Evolutionary conservation across 1,139 yeast genomes (phyloP), one percentile per base, ranked within the genome.

Genomic region (Petasospora fabianii): DNA sequence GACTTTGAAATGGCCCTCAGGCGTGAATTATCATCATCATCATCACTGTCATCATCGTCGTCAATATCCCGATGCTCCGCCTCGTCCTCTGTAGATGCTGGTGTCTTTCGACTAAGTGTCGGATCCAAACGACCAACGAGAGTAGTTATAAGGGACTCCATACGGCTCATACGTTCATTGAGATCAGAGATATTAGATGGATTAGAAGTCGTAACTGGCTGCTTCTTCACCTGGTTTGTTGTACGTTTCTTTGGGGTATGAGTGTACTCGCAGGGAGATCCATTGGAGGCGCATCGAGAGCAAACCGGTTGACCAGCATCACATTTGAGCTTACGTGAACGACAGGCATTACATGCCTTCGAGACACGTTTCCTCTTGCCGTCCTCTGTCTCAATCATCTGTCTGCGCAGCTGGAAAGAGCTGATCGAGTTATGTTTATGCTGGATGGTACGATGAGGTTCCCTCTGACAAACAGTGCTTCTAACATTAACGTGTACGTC

Each of bases 241-340:
- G 6, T 18, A 24, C 20, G 12, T 30, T 30, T 28, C 36, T 34
- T 34, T 16, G 14, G 18, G 6, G 22, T 22, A 8, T 36, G 35
- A 14, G 41, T 34, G 33, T 44, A 44, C 14, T 31, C 19, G 27
- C 47, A 44, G 20, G 16, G 13, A 17, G 27, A 20, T 2, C 39
- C 41, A 9, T 30, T n/a, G 4, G 34, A 26, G 12, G 30, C 14
- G 26, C 58, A 53, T 4, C 52, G 40, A 7, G 37, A 28, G 16
- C 58, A 53, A 3, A 36, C 21, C 12, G 56, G 58, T 5, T 29
- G 30, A 3, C 24, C 34, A 5, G 53, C 56, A 30, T 53, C 53
- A 30, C 56, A 53, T 32, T 49, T 51, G 27, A 52, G 47, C 45
- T 53, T 53, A 13, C 55, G 32, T 1, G 45, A n/a, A 3, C 58